Conservation (phyloP, 2,329 filamentous ascomycete genomes). For the Xylariaceae sp. region DNA sequence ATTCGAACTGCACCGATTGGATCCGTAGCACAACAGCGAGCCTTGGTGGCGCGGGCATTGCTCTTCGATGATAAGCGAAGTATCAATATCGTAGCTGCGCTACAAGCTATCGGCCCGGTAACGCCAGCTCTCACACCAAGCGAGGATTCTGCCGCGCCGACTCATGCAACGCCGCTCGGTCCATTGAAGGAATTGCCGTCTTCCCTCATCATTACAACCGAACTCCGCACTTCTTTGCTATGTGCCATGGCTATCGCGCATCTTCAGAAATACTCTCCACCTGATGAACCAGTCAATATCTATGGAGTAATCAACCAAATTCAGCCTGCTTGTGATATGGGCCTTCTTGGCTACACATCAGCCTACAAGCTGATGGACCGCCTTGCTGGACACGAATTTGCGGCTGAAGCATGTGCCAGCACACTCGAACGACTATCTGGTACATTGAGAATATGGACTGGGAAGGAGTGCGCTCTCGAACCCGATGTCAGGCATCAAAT, state of each 20-base stretch:
- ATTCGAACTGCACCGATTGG: constrained; percentile 77
- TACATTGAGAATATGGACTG: constrained; percentile 64
- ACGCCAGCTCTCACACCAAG: constrained; percentile 42
- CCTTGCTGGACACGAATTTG: constrained; percentile 54
- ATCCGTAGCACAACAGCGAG: constrained; percentile 71
- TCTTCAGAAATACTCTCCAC: constrained; percentile 52
- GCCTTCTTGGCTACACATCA: constrained; percentile 65
- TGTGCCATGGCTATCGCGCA: constrained; percentile 68
- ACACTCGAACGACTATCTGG: constrained; percentile 64
- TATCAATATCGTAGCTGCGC: constrained; percentile 60
- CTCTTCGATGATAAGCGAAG: constrained; percentile 60
- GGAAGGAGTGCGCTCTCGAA: constrained; percentile 58
- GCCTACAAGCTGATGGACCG: constrained; percentile 63
- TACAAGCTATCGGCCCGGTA: constrained; percentile 57
- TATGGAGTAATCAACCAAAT: constrained; percentile 57
- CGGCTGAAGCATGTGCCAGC: constrained; percentile 52
- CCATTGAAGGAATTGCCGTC: constrained; percentile 55
- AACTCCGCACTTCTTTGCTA: constrained; percentile 62
- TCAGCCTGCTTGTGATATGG: constrained; percentile 50
- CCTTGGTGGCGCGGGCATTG: constrained; percentile 64
- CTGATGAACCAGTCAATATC: constrained; percentile 52
- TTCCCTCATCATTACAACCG: constrained; percentile 51
- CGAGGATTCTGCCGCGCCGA: constrained; percentile 27
- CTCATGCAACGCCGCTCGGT: constrained; percentile 32
- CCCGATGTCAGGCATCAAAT: constrained; percentile 58